Base-by-base conservation (phyloP, 2,329 filamentous ascomycete genomes). In the Fusarium irregulare region DNA sequence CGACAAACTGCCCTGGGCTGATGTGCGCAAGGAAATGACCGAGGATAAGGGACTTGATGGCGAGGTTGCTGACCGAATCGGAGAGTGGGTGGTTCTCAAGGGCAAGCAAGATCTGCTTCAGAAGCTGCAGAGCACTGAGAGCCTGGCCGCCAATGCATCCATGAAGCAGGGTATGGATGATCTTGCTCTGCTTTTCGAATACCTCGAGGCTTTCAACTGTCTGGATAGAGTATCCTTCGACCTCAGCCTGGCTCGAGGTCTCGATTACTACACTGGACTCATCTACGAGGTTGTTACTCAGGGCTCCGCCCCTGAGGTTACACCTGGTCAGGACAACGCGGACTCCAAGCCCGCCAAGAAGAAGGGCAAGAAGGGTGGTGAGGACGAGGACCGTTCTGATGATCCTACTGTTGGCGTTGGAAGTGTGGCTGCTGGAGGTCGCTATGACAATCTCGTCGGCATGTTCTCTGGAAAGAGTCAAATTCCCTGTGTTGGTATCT, bases 181-280 rank as follows among this genome's bases (percentile, higher is more conserved):
- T 72, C 92, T 98, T 88, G 87, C 88, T 16, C 83, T 93, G 14
- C 87, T 98, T 12, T 93, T 96, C 79, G 86, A 88, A 60, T 98
- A 97, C 80, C 87, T 97, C 7, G 89, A 94, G 70, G 89, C 90
- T 13, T 94, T 95, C 76, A 87, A 88, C 57, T 89, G 91, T 6
- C 83, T 92, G 30, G 88, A 92, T 73, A 88, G 88, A 56, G 87
- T 98, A 60, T 97, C 93, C 0, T 96, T 98, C 78, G 94, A 98
- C 78, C 88, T 98, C 73, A 94, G 92, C 28, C 86, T 98, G 48
- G 95, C 95, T 27, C 91, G 95, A 76, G 95, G 94, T 30, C 86
- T 97, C n/a, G 93, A 97, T 78, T 96, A 96, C 82, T 95, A 95
- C 82, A 97, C 94, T 1, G 93, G 93, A 56, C 84, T 97, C 64